Percentiles rank a stretch among this genome's conserved stretches.
Conservation (phyloP, 345 rosid species). For the Trapa incisa region DNA sequence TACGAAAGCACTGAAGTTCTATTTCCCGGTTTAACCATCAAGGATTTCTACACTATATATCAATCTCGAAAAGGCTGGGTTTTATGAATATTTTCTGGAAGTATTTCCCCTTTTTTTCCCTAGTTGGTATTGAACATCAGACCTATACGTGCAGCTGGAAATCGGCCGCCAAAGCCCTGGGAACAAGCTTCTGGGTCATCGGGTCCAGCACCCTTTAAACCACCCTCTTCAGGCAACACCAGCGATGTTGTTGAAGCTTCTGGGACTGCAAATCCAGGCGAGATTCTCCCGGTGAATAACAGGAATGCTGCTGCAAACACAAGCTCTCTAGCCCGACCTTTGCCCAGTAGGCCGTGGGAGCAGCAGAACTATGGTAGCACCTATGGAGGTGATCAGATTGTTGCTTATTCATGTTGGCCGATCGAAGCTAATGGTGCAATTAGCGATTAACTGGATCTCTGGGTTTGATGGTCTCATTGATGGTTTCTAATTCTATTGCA, state of each 20-base stretch:
- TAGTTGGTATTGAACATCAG: too few species aligned
- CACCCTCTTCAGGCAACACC: conserved; percentile 76
- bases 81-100: too few species aligned
- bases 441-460: not conserved
- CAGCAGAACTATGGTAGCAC: conserved; percentile 52
- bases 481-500: conserved; percentile 9
- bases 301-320: conserved; percentile 34
- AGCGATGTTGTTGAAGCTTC: conserved; percentile 91
- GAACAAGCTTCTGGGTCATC: conserved; percentile 56
- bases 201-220: conserved; percentile 84
- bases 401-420: not conserved
- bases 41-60: too few species aligned
- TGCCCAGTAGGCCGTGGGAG: conserved; percentile 90
- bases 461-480: too few species aligned
- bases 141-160: conserved; percentile 1
- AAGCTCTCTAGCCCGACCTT: conserved; percentile 49
- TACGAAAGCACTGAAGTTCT: too few species aligned
- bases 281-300: conserved; percentile 39
- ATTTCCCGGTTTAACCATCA: too few species aligned
- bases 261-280: conserved; percentile 87
- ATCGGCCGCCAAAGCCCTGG: conserved; percentile 70
- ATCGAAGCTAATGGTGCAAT: not conserved
- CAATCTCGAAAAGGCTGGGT: too few species aligned
- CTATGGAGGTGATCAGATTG: conserved; percentile 35
- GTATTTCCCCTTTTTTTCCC: too few species aligned